Evolutionary conservation across 305 asterid genomes (phyloP).

Genomic region (Rubia tinctorum): DNA sequence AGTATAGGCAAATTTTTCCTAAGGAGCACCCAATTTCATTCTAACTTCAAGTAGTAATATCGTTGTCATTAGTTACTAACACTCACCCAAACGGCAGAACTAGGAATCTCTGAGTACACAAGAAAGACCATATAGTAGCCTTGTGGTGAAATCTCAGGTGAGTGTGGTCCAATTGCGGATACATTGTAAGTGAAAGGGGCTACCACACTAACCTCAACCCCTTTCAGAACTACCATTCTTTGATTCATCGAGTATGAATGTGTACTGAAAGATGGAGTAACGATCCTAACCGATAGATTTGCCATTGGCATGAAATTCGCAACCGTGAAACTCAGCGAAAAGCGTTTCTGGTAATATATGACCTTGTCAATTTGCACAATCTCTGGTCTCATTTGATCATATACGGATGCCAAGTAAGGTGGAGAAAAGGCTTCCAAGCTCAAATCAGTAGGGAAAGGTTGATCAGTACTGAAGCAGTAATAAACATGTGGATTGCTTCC

Average conservation of each 20-base stretch:
- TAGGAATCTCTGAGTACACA: slow-evolving; percentile 51
- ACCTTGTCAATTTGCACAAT: slow-evolving; percentile 17
- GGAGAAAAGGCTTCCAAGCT: slow-evolving; percentile 67
- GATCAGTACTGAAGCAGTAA: slow-evolving; percentile 50
- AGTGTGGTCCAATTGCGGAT: slow-evolving; percentile 43
- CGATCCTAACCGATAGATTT: slow-evolving; percentile 37
- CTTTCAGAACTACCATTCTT: slow-evolving; percentile 56
- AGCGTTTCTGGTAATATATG: slow-evolving; percentile 26
- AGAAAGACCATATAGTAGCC: slow-evolving; percentile 61
- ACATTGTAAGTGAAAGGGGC: slow-evolving; percentile 18
- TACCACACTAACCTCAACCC: slow-evolving; percentile 16
- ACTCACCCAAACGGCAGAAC: slow-evolving; percentile 53
- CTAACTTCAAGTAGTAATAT: background rate
- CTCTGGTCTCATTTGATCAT: slow-evolving; percentile 37
- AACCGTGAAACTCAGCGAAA: slow-evolving; percentile 34
- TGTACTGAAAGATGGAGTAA: slow-evolving; percentile 59
- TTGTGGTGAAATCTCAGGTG: slow-evolving; percentile 52
- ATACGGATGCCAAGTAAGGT: slow-evolving; percentile 38
- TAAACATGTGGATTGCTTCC: slow-evolving; percentile 58
- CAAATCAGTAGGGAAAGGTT: slow-evolving; percentile 52
- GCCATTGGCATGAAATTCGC: slow-evolving; percentile 12
- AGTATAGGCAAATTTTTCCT: background rate
- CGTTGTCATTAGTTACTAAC: background rate
- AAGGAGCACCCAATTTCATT: background rate
- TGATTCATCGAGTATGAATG: slow-evolving; percentile 68